Evolutionary conservation across 257 asterid species (phyloP).

Genomic region (Solanum sitiens): DNA sequence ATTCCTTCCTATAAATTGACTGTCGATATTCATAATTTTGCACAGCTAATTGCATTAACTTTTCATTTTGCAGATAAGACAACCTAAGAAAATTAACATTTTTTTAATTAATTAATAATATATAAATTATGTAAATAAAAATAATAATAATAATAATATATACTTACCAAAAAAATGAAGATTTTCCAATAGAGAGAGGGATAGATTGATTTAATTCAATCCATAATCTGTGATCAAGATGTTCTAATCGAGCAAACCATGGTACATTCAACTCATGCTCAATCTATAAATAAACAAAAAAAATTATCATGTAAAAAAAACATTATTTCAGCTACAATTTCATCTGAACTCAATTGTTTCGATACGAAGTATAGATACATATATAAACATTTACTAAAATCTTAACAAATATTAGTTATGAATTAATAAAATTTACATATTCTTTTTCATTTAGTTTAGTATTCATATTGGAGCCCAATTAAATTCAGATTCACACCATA

Average conservation of each 20-base stretch:
- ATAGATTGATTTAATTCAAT: conserved; percentile 32
- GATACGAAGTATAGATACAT: not conserved
- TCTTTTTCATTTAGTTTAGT: fast-evolving
- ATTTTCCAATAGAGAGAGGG: conserved; percentile 24
- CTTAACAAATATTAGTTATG: not conserved
- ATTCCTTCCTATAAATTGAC: conserved; percentile 27
- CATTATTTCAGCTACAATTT: not conserved
- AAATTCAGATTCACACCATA: too few species aligned
- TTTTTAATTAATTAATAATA: not conserved
- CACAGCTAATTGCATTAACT: conserved; percentile 38
- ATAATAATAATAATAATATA: too few species aligned
- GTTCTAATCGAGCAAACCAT: conserved; percentile 54
- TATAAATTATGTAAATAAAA: not conserved
- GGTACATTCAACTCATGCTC: conserved; percentile 36
- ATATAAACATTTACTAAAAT: not conserved
- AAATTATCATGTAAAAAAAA: not conserved
- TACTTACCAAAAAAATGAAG: conserved; percentile 31
- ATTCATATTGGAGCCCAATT: too few species aligned
- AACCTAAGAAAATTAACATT: conserved; percentile 11
- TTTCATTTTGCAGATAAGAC: conserved; percentile 24
- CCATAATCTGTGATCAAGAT: conserved; percentile 48
- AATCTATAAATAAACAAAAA: conserved; percentile 14
- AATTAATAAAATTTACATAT: not conserved
- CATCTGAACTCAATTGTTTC: not conserved
- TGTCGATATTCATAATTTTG: conserved; percentile 37